phyloP scores from a whole-genome alignment of 345 rosid species.

The Dovyalis caffra region DNA sequence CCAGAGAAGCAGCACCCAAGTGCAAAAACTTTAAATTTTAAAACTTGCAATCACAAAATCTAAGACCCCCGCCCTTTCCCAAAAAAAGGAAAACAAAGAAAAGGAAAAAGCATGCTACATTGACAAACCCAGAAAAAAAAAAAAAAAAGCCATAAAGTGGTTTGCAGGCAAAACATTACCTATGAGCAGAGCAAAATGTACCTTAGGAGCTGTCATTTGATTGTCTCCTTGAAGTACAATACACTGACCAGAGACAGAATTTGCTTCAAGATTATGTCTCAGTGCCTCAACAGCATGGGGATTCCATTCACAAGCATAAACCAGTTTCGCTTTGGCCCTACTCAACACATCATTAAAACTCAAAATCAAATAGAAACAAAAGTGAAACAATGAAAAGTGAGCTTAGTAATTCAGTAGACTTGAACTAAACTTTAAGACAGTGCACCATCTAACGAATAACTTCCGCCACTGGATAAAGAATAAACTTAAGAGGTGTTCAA shows the following conservation, averaged over 20 bases:
- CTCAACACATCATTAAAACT: slow-evolving; percentile 13
- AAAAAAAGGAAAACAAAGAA: no score
- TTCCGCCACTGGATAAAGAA: background rate
- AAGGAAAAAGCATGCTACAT: background rate
- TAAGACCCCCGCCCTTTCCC: background rate
- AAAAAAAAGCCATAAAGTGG: no score
- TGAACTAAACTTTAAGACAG: background rate
- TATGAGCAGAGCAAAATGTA: slow-evolving; percentile 23
- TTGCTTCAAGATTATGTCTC: slow-evolving; percentile 56
- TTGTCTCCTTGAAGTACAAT: slow-evolving; percentile 87
- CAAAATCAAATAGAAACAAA: background rate
- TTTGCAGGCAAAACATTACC: background rate
- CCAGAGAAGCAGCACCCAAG: background rate
- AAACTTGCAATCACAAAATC: background rate
- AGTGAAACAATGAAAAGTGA: background rate
- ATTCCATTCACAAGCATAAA: slow-evolving; percentile 97
- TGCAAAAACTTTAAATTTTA: background rate
- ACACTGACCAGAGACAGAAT: slow-evolving; percentile 75
- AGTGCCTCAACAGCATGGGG: slow-evolving; percentile 86
- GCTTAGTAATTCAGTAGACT: background rate
- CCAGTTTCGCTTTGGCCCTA: slow-evolving; percentile 85
- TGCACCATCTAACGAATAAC: background rate
- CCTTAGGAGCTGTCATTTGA: slow-evolving; percentile 68
- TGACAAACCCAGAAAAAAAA: background rate
- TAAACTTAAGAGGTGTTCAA: background rate